A percentile compares a stretch with the other conserved stretches of the same genome.
phyloP scores from a whole-genome alignment of 805 yeast genomes.

The Yamadazyma phyllophila region DNA sequence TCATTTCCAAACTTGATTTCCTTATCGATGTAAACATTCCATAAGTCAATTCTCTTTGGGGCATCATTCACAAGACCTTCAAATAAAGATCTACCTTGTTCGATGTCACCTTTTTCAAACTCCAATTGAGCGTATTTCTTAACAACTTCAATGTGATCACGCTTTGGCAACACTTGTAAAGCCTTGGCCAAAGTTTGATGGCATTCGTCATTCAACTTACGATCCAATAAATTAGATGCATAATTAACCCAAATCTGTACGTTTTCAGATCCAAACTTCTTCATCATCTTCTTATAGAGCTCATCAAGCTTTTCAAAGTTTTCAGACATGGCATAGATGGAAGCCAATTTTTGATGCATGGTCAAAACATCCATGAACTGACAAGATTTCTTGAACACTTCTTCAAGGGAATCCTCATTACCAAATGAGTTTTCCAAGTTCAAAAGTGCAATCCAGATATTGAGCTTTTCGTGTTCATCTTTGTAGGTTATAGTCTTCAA shows the following conservation, averaged over 20 bases:
- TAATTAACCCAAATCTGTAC: slow-evolving; percentile 77
- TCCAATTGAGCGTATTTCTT: slow-evolving; percentile 88
- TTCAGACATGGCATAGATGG: slow-evolving; percentile 72
- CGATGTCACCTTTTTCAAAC: slow-evolving; percentile 82
- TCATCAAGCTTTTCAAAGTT: slow-evolving; percentile 68
- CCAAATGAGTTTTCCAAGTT: slow-evolving; percentile 96
- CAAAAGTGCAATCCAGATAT: slow-evolving; percentile 92
- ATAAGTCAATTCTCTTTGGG: slow-evolving; percentile 87
- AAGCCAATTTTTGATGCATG: slow-evolving; percentile 77
- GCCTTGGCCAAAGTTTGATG: slow-evolving; percentile 75
- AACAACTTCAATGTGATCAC: slow-evolving; percentile 75
- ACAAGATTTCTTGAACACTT: slow-evolving; percentile 76
- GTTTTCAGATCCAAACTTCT: slow-evolving; percentile 66
- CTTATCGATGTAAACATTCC: slow-evolving; percentile 95
- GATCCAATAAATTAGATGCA: slow-evolving; percentile 71
- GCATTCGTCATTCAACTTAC: slow-evolving; percentile 55
- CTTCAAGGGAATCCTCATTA: slow-evolving; percentile 74
- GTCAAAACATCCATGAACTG: slow-evolving; percentile 87
- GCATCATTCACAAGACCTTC: slow-evolving; percentile 90
- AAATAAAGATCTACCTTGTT: slow-evolving; percentile 90
- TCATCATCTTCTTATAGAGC: slow-evolving; percentile 63
- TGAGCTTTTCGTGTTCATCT: slow-evolving; percentile 89
- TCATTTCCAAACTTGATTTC: slow-evolving; percentile 69
- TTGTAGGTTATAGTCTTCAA: slow-evolving; percentile 84
- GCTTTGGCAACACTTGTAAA: slow-evolving; percentile 65